Evolutionary conservation across 2,329 filamentous ascomycete genomes (phyloP), one percentile per base, ranked within the genome.

Genomic region (Aspergillus sp.): DNA sequence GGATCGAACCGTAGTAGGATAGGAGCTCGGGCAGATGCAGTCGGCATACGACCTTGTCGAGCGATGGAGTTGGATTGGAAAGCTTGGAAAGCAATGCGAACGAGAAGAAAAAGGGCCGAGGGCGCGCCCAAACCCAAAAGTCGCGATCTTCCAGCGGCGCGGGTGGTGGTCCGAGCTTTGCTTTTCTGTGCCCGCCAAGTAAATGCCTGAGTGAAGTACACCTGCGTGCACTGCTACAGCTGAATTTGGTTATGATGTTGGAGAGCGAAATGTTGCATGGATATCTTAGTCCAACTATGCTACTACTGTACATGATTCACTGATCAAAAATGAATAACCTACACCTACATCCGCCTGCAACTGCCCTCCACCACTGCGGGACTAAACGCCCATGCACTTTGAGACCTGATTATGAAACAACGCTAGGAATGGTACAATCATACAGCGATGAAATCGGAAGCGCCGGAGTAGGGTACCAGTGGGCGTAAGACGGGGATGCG

Each of bases 61-160:
- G 44, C 3, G 27, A 31, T 31, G 27, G 27, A 31, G 27, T 31
- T 31, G 27, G 37, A 15, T 43, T 48, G 19, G 39, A 43, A n/a
- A 35, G 37, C 5, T 27, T 49, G 52, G 33, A 48, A 45, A 45
- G 46, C 53, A 61, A 62, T 60, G 59, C 59, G 61, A 58, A 62
- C 49, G 27, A 31, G 9, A 31, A 44, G 46, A 58, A 47, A 51
- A 64, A 62, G 61, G 60, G 56, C 52, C 51, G 60, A 62, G 59
- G 60, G 61, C 65, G 65, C 69, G 67, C 65, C 61, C 61, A 62
- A 64, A 63, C 49, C 55, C 58, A 45, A 55, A 62, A 73, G 71
- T 74, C 72, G 72, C 72, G 72, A 74, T 73, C 70, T 47, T 71
- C 67, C 70, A 67, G 62, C 62, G 62, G 56, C 61, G 62, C 59